phyloP scores from a whole-genome alignment of 2,329 filamentous ascomycete species.

The Scedosporium boydii region DNA sequence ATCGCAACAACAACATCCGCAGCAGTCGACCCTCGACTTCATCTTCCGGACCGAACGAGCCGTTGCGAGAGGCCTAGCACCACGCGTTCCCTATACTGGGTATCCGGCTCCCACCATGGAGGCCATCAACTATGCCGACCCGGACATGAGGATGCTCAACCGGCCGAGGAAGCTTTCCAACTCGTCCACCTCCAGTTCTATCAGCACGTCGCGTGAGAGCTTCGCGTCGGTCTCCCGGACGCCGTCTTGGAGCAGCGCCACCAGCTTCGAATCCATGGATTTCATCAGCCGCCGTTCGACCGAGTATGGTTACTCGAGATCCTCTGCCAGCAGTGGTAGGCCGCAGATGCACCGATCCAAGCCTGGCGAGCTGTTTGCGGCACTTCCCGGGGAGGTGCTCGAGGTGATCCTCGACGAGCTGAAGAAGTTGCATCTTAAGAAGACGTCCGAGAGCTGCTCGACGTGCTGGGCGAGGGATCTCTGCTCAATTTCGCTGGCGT shows the following conservation, averaged over 20 bases:
- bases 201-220: slow-evolving; percentile 20
- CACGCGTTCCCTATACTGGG: background rate
- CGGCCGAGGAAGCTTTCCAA: slow-evolving; percentile 26
- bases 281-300: slow-evolving; percentile 14
- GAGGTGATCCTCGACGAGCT: slow-evolving; percentile 45
- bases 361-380: slow-evolving; percentile 44
- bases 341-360: slow-evolving; percentile 25
- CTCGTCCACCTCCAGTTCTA: slow-evolving; percentile 16
- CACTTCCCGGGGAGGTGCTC: slow-evolving; percentile 49
- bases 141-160: slow-evolving; percentile 18
- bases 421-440: slow-evolving; percentile 38
- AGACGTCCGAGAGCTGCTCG: slow-evolving; percentile 42
- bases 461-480: slow-evolving; percentile 58
- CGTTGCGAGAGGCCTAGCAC: background rate
- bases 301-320: slow-evolving; percentile 13
- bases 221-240: slow-evolving; percentile 16
- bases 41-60: slow-evolving; percentile 4
- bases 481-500: slow-evolving; percentile 38
- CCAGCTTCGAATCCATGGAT: slow-evolving; percentile 31
- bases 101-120: slow-evolving; percentile 1
- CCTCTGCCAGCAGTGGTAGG: slow-evolving; percentile 18
- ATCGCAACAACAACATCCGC: background rate
- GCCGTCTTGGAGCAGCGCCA: slow-evolving; percentile 23
- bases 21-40: slow-evolving; percentile 5
- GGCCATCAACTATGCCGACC: slow-evolving; percentile 6